These are phyloP conservation scores for Taiozyma sp. DNA, from an alignment of 1,139 yeast genomes.

Conservation along the genomic window DNA sequence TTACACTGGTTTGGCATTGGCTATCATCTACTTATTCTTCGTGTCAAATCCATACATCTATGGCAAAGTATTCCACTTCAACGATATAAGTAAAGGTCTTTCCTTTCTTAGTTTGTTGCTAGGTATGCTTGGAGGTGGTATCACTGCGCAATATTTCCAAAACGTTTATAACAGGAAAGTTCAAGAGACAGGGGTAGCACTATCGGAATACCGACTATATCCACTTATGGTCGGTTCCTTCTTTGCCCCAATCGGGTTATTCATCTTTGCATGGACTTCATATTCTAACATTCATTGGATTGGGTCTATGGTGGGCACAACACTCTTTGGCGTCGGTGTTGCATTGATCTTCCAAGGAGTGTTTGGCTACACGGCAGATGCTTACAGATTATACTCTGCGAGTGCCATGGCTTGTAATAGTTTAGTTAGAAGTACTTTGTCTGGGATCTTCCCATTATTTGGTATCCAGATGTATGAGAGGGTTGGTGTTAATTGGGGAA, in stretches of 20 bases:
- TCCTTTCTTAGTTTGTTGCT: slow-evolving; percentile 47
- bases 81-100: slow-evolving; percentile 46
- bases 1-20: slow-evolving; percentile 56
- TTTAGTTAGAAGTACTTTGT: slow-evolving; percentile 59
- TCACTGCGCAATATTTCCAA: slow-evolving; percentile 30
- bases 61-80: slow-evolving; percentile 40
- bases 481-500: slow-evolving; percentile 62
- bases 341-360: slow-evolving; percentile 51
- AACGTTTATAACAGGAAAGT: slow-evolving; percentile 27
- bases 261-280: slow-evolving; percentile 76
- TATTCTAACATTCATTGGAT: slow-evolving; percentile 62
- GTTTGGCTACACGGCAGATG: slow-evolving; percentile 57
- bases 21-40: slow-evolving; percentile 57
- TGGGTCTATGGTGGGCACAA: slow-evolving; percentile 61
- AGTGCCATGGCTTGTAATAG: slow-evolving; percentile 81
- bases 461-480: slow-evolving; percentile 49
- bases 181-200: slow-evolving; percentile 32
- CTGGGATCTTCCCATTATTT: slow-evolving; percentile 75
- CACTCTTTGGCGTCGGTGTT: slow-evolving; percentile 53
- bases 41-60: slow-evolving; percentile 58
- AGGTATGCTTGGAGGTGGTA: slow-evolving; percentile 39
- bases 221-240: slow-evolving; percentile 40
- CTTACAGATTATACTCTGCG: slow-evolving; percentile 61
- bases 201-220: slow-evolving; percentile 59
- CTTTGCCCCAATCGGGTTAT: slow-evolving; percentile 58